Conservation (phyloP, 148 eudicot genomes). For the Amaranthus palmeri region DNA sequence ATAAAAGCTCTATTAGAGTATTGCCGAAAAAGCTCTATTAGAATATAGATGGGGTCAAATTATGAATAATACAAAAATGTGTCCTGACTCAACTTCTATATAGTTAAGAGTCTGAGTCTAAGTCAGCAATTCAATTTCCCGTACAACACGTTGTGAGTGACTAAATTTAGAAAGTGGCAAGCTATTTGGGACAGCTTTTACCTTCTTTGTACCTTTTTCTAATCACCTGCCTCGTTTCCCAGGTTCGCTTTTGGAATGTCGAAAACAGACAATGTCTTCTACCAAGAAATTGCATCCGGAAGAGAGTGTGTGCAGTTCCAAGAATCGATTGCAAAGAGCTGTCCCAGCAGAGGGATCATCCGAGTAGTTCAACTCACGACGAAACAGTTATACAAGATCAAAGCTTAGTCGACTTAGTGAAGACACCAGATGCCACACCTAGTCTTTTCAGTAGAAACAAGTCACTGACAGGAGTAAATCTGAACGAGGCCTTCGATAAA, state of each 20-base stretch:
- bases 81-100: too few species aligned
- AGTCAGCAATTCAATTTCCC: too few species aligned
- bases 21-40: too few species aligned
- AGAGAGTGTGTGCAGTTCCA: conserved; percentile 47
- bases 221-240: not conserved
- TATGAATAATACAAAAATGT: too few species aligned
- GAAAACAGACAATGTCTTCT: conserved; percentile 50
- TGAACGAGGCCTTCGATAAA: conserved; percentile 36
- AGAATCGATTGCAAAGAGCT: conserved; percentile 39
- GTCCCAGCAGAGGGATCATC: conserved; percentile 29
- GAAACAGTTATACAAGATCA: conserved; percentile 16
- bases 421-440: conserved; percentile 52
- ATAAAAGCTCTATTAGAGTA: too few species aligned
- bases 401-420: conserved; percentile 20
- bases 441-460: conserved; percentile 34
- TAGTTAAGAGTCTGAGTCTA: too few species aligned
- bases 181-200: too few species aligned
- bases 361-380: conserved; percentile 24
- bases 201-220: too few species aligned
- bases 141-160: too few species aligned
- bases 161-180: too few species aligned
- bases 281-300: conserved; percentile 53
- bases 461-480: conserved; percentile 24
- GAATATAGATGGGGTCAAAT: too few species aligned
- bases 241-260: conserved; percentile 86